Percentiles rank a stretch among this genome's conserved stretches.
Conservation (phyloP, 2,329 filamentous ascomycete species). For the Onygenales sp. region DNA sequence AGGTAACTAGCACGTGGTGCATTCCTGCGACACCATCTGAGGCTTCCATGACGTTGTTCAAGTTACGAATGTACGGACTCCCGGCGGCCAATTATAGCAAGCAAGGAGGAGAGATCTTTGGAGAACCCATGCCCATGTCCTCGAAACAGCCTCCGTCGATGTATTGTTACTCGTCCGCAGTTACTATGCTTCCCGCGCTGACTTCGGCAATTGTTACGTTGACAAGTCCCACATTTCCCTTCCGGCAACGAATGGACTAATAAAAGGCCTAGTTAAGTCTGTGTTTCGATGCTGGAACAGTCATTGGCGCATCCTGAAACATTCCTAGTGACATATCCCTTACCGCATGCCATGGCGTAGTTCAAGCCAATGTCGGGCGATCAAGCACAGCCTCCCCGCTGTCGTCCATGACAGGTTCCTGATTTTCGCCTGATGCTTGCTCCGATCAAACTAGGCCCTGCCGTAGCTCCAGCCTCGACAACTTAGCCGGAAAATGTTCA, state of each 20-base stretch:
- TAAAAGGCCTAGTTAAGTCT: background rate
- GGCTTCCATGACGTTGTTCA: too few species aligned
- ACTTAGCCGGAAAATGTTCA: background rate
- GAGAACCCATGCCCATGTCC: too few species aligned
- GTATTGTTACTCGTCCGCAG: too few species aligned
- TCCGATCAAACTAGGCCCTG: constrained; percentile 8
- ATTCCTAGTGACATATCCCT: background rate
- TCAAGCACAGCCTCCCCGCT: constrained; percentile 8
- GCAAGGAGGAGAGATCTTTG: too few species aligned
- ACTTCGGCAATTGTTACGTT: background rate
- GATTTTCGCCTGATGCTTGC: constrained; percentile 9
- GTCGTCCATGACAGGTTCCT: constrained; percentile 7
- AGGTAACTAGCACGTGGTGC: too few species aligned
- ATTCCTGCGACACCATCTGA: too few species aligned
- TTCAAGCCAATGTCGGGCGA: constrained; percentile 7
- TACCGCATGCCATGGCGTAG: background rate
- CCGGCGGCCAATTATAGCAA: too few species aligned
- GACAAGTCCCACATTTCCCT: constrained; percentile 3
- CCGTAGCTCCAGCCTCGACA: background rate
- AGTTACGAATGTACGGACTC: too few species aligned
- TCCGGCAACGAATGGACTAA: background rate
- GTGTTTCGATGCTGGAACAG: constrained; percentile 5
- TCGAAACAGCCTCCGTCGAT: too few species aligned
- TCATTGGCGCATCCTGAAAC: constrained; percentile 5
- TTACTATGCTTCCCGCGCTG: background rate